Evolutionary conservation across 1,284 basidiomycete genomes (phyloP).

Genomic region (Ganoderma boninense): DNA sequence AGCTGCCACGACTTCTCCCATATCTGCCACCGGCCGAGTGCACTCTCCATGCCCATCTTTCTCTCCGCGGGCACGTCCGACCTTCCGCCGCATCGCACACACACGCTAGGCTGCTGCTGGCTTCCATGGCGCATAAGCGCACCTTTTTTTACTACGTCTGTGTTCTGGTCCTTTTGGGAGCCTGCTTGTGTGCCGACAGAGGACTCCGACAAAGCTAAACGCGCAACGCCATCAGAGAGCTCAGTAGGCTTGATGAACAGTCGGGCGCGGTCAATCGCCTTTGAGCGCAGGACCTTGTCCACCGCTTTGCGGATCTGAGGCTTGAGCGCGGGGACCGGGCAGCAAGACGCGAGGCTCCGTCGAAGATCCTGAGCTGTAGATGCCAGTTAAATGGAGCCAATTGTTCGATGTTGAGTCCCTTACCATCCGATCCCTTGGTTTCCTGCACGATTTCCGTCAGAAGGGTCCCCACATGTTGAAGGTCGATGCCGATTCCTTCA

Average conservation of each 20-base stretch:
- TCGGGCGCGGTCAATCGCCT: constrained; percentile 64
- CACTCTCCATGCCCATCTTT: constrained; percentile 37
- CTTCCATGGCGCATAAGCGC: constrained; percentile 47
- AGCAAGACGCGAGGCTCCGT: constrained; percentile 61
- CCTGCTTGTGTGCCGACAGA: constrained; percentile 31
- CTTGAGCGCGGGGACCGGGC: constrained; percentile 55
- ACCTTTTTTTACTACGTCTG: constrained; percentile 71
- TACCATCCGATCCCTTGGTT: constrained; percentile 37
- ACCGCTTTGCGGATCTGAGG: constrained; percentile 52
- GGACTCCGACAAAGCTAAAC: constrained; percentile 43
- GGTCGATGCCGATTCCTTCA: constrained; percentile 67
- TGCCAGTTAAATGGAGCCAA: background rate
- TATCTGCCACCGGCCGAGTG: constrained; percentile 58
- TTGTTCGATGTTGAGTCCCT: constrained; percentile 7
- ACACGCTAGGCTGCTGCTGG: constrained; percentile 46
- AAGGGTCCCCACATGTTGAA: constrained; percentile 56
- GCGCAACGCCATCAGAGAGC: constrained; percentile 64
- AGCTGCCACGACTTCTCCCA: constrained; percentile 70
- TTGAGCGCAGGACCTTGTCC: constrained; percentile 54
- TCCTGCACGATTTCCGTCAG: constrained; percentile 50
- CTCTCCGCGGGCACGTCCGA: constrained; percentile 52
- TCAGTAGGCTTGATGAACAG: constrained; percentile 77
- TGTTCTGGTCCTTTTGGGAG: constrained; percentile 47
- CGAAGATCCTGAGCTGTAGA: constrained; percentile 56
- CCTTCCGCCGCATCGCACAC: constrained; percentile 68